A percentile compares a stretch with the other conserved stretches of the same genome.
phyloP scores from a whole-genome alignment of 352 stramenopile species.

The Phytophthora tubulina region DNA sequence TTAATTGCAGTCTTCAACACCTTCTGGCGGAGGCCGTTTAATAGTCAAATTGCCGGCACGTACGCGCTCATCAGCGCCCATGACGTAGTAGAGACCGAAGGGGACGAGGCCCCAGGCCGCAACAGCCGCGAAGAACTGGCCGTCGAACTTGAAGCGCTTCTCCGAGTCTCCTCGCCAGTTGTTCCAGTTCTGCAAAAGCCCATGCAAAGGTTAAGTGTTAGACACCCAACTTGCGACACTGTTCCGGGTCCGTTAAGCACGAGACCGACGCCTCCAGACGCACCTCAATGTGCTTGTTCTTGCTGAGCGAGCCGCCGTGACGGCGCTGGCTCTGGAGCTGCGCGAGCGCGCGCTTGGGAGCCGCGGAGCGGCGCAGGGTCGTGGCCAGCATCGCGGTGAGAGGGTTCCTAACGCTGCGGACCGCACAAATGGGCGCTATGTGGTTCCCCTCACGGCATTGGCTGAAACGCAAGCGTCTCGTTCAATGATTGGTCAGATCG shows the following conservation, averaged over 20 bases:
- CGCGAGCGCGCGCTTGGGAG: slow-evolving; percentile 52
- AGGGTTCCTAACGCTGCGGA: slow-evolving; percentile 17
- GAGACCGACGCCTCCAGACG: neutral
- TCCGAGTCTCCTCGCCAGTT: slow-evolving; percentile 89
- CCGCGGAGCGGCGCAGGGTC: slow-evolving; percentile 54
- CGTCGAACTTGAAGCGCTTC: slow-evolving; percentile 84
- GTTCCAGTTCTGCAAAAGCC: slow-evolving; percentile 75
- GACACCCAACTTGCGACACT: neutral
- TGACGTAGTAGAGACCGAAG: slow-evolving; percentile 70
- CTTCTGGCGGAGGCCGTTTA: neutral
- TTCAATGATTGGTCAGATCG: slow-evolving; percentile 12
- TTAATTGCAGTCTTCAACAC: neutral
- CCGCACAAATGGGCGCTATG: slow-evolving; percentile 30
- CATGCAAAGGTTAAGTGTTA: too few species aligned
- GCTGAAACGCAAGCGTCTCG: slow-evolving; percentile 17
- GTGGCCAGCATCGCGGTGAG: slow-evolving; percentile 55
- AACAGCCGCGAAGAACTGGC: slow-evolving; percentile 67
- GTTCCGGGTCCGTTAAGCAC: neutral
- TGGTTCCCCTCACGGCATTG: slow-evolving; percentile 25
- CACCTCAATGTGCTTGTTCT: slow-evolving; percentile 90
- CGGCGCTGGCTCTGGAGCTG: slow-evolving; percentile 74
- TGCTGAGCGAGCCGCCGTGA: slow-evolving; percentile 76
- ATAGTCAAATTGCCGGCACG: slow-evolving; percentile 24
- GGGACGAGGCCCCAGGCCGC: slow-evolving; percentile 67
- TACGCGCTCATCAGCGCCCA: slow-evolving; percentile 73